Conservation (phyloP, 1,284 basidiomycete species). For the Polyporus tsugae region DNA sequence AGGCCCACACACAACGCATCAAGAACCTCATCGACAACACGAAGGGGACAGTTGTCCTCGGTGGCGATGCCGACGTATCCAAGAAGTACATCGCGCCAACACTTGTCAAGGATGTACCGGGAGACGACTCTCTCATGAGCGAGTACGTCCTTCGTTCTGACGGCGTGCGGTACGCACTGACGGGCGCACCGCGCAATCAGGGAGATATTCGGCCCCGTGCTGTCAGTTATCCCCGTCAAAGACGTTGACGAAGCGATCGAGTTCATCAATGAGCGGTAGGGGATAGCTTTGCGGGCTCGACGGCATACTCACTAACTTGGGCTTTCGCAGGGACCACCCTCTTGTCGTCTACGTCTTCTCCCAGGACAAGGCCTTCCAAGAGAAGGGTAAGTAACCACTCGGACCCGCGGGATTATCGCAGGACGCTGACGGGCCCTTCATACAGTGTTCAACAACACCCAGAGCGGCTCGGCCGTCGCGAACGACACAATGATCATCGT, state of each 20-base stretch:
- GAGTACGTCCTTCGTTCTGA: conserved; percentile 52
- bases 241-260: conserved; percentile 74
- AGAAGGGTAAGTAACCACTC: conserved; percentile 43
- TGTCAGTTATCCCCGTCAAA: conserved; percentile 84
- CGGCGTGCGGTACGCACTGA: not conserved
- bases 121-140: conserved; percentile 76
- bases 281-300: not conserved
- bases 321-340: conserved; percentile 59
- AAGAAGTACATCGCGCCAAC: conserved; percentile 71
- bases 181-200: conserved; percentile 22
- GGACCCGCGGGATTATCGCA: no score
- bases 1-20: conserved; percentile 66
- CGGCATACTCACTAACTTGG: not conserved
- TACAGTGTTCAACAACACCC: conserved; percentile 9
- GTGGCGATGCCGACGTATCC: conserved; percentile 69
- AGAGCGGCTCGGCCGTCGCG: conserved; percentile 4
- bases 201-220: conserved; percentile 45
- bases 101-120: conserved; percentile 64
- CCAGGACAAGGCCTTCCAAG: conserved; percentile 60
- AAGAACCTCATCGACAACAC: conserved; percentile 68
- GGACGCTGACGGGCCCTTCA: not conserved
- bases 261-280: conserved; percentile 62
- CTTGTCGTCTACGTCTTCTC: conserved; percentile 81
- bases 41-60: conserved; percentile 73
- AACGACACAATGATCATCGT: conserved; percentile 12